Evolutionary conservation across 1,139 yeast species (phyloP), one percentile per base, ranked within the genome.

Genomic region (Lodderomyces jiufengensis): DNA sequence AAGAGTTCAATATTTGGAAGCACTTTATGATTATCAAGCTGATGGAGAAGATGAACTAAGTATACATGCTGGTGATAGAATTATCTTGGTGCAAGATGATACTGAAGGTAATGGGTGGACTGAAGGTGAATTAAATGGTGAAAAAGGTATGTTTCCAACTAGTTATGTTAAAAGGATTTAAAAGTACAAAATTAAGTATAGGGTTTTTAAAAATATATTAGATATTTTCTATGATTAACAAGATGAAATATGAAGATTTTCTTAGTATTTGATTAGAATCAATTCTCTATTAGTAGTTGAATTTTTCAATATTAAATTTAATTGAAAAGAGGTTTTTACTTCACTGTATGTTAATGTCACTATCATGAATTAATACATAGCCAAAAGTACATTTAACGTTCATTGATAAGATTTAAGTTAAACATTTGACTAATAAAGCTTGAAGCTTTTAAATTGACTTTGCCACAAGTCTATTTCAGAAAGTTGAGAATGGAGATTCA

Each of bases 101-200:
- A 92, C 86, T 43, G 83, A 82, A 40, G 96, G 95, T 5, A 82
- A 83, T 44, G 99, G 99, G 1, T 92, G 99, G 99, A 88, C 97
- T 1, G 86, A 82, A 49, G 98, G 97, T 8, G 95, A 85, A 52
- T 48, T 84, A 12, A 72, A 81, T 48, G 96, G 95, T 1, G 50
- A 48, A 24, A 69, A 66, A 30, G 97, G 97, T 1, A 58, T 86
- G 45, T 84, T 90, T 59, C 97, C 97, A 5, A 81, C 94, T 0
- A 70, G 84, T 44, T 90, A 88, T 55, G 84, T 73, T 6, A 63
- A 57, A 43, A 63, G 57, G 40, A 42, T 69, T 22, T 62, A 59
- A 33, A 29, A 22, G 11, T 26, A 15, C 11, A 10, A 6, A 5
- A 13, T 10, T 5, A 7, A n/a, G 20, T 6, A 26, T 26, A 14